Conservation (phyloP, 306 rosid genomes). For the Elaeagnus macrophylla region DNA sequence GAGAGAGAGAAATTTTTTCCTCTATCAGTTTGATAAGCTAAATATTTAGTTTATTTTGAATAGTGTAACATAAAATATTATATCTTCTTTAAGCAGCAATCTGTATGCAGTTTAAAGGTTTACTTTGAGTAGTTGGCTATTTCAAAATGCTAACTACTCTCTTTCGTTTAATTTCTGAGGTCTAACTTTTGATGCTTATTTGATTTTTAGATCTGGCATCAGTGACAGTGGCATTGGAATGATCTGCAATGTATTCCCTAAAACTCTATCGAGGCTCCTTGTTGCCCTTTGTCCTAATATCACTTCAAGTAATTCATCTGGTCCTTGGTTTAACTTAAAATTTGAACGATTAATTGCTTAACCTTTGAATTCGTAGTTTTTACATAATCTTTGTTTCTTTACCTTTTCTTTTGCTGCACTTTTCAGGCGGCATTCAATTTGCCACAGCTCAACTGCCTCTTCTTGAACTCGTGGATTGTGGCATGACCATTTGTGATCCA, state of each 20-base stretch:
- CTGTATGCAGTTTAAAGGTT: no score
- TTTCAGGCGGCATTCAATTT: conserved; percentile 88
- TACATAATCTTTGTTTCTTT: conserved; percentile 11
- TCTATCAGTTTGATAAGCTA: neutral
- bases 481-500: conserved; percentile 83
- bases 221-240: conserved; percentile 93
- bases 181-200: conserved; percentile 16
- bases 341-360: neutral
- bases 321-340: neutral
- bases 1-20: neutral
- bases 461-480: conserved; percentile 97
- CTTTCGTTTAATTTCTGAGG: neutral
- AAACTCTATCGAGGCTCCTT: conserved; percentile 68
- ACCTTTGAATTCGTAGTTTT: conserved; percentile 11
- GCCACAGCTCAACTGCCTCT: conserved; percentile 84
- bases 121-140: neutral
- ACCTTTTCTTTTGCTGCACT: conserved; percentile 10
- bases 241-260: conserved; percentile 83
- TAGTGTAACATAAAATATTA: neutral
- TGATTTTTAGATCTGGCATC: conserved; percentile 67
- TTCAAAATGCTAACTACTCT: conserved; percentile 6
- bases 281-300: conserved; percentile 94
- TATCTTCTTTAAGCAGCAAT: no score
- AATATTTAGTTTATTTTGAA: neutral
- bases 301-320: conserved; percentile 74